Evolutionary conservation across 148 eudicot genomes (phyloP).

Genomic region (Polygonum aviculare): DNA sequence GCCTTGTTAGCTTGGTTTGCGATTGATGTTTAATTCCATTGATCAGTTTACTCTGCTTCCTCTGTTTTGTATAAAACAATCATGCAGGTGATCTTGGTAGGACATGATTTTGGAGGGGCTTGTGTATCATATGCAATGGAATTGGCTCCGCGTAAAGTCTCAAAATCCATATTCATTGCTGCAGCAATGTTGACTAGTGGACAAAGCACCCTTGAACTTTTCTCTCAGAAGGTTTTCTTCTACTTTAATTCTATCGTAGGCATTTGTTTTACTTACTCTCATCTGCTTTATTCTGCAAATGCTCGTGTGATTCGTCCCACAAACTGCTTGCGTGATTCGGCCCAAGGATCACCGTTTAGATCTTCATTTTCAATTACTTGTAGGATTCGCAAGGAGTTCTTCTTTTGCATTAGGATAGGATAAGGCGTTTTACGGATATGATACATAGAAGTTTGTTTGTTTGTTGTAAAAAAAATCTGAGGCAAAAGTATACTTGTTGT

Average conservation of each 20-base stretch:
- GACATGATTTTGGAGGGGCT: constrained; percentile 92
- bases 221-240: constrained; percentile 60
- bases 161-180: constrained; percentile 78
- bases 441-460: neutral
- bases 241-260: neutral
- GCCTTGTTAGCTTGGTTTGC: neutral
- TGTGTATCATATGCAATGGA: constrained; percentile 93
- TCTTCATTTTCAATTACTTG: neutral
- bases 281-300: neutral
- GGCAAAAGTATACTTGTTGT: neutral
- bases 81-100: constrained; percentile 82
- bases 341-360: neutral
- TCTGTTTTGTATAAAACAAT: neutral
- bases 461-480: neutral
- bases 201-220: constrained; percentile 78
- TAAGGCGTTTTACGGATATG: neutral
- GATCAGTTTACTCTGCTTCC: neutral
- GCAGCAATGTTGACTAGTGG: constrained; percentile 70
- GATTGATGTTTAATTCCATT: neutral
- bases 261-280: no score
- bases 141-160: constrained; percentile 48
- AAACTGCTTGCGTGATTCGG: neutral
- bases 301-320: no score
- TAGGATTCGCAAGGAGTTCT: neutral
- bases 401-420: neutral